phyloP scores from a whole-genome alignment of 2,329 filamentous ascomycete genomes.

The Botrytis porri region DNA sequence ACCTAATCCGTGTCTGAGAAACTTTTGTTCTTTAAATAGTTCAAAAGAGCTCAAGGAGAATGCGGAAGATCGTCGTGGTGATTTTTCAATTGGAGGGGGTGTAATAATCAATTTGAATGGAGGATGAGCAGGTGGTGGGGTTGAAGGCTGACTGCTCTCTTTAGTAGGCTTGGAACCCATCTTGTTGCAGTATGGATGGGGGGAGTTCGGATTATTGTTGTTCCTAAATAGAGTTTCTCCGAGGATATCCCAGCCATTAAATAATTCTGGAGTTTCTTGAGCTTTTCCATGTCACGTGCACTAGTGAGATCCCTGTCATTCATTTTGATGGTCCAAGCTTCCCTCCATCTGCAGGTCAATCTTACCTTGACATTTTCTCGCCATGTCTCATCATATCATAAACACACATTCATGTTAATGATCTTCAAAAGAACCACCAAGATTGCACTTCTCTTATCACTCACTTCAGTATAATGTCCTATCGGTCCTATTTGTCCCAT shows the following conservation, averaged over 20 bases:
- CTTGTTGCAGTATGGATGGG: not conserved
- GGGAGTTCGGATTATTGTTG: not conserved
- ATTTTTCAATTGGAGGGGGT: not conserved
- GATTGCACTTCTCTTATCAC: not conserved
- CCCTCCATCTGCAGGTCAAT: not conserved
- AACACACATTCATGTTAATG: not conserved
- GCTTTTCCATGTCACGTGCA: too few species aligned
- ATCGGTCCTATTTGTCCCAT: too few species aligned
- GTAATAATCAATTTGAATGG: not conserved
- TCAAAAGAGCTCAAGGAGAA: not conserved
- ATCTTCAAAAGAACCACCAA: not conserved
- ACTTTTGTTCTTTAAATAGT: not conserved
- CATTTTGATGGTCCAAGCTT: not conserved
- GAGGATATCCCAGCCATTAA: not conserved
- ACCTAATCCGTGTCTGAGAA: not conserved
- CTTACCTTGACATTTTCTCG: not conserved
- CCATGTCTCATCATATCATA: not conserved
- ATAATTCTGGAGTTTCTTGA: not conserved
- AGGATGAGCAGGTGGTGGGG: not conserved
- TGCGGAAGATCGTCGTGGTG: not conserved
- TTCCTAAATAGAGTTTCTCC: not conserved
- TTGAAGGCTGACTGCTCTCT: not conserved
- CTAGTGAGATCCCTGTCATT: not conserved
- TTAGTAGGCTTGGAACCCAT: not conserved
- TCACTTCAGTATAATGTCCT: too few species aligned